A percentile compares a stretch with the other conserved stretches of the same genome.
Evolutionary conservation across 345 rosid species (phyloP).

Genomic region (Sisymbrium altissimum): DNA sequence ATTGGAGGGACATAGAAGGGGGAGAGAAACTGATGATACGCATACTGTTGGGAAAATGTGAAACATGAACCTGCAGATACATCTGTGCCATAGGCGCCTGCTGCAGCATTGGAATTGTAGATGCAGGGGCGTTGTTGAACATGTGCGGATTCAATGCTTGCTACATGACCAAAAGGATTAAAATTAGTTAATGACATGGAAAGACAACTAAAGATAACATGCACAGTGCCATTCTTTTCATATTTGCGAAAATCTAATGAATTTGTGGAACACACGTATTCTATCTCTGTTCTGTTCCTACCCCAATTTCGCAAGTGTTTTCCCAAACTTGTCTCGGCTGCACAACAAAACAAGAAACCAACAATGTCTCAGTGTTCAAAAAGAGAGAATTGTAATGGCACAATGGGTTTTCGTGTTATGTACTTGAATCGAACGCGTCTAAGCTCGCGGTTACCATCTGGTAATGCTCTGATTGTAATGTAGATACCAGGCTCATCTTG

Average conservation of each 20-base stretch:
- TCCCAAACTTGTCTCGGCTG: no score
- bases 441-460: no score
- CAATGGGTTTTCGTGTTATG: no score
- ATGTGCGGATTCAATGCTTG: constrained; percentile 49
- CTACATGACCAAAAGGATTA: neutral
- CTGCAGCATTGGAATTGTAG: constrained; percentile 66
- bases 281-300: no score
- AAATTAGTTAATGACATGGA: neutral
- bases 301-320: no score
- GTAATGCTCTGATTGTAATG: no score
- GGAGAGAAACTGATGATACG: constrained; percentile 76
- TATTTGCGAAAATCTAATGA: neutral
- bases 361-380: no score
- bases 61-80: constrained; percentile 87
- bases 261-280: neutral
- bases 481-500: no score
- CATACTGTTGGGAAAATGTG: constrained; percentile 77
- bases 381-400: no score
- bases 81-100: constrained; percentile 80
- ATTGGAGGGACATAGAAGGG: constrained; percentile 85
- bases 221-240: neutral
- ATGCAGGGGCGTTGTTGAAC: constrained; percentile 49
- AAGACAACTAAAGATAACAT: neutral
- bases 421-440: no score
- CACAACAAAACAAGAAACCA: no score